Base-by-base conservation (phyloP, 257 asterid genomes). In the Coffea eugenioides region DNA sequence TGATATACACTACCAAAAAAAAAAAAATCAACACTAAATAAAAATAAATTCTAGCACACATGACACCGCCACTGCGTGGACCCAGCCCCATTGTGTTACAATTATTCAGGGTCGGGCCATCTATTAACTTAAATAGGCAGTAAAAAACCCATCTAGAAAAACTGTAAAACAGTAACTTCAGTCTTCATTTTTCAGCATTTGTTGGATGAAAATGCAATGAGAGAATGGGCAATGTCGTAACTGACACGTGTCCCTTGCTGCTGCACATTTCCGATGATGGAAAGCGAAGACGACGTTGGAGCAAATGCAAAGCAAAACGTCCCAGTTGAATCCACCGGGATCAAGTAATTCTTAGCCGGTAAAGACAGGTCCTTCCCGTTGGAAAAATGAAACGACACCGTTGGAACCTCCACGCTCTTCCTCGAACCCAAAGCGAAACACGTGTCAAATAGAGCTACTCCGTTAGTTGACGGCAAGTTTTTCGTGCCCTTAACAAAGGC, bases 161-260 rank as follows among this genome's bases (percentile, higher is more conserved):
- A 80, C 72, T 5, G 31, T 59, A 46, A 54, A 67, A 21, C 43
- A 8, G 14, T 3, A 36, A 41, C 21, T 31, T 27, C 39, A 31
- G 31, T 18, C 15, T 4, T 54, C 54, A 54, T 13, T 9, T 75
- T 78, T 61, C 41, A 95, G 84, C 98, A 95, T 80, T 93, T 88
- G 72, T 91, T 89, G 79, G 94, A 82, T 41, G 96, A 87, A 86
- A 95, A 95, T 46, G 90, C 96, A 82, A 95, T 85, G 43, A 91
- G 82, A 48, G 95, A 91, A 69, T 91, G 87, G 16, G 79, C 79
- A 52, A 92, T 79, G 80, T 93, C 97, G 74, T 82, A 95, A 81
- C 90, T 88, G 96, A 93, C 98, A 87, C 99, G 98, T 85, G 93
- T 92, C 88, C 99, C 99, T 85, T 95, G 97, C 88, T 93, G 99